phyloP scores from a whole-genome alignment of 768 basidiomycete genomes.

The Cystofilobasidium macerans region DNA sequence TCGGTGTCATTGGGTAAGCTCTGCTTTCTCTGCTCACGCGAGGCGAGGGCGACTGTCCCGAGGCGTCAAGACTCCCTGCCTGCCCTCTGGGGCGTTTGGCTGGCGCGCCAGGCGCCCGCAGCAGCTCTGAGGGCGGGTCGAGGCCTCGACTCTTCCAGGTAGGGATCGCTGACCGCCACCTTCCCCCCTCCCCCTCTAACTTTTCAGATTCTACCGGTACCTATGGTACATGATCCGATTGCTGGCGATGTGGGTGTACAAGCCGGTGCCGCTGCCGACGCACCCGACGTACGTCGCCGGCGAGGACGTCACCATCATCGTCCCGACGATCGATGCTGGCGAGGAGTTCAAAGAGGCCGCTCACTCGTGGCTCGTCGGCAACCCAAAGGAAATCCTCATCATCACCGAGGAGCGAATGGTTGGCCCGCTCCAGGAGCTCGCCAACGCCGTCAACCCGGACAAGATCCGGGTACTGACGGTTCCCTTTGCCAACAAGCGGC shows the following conservation, averaged over 20 bases:
- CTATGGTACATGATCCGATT: conserved; percentile 84
- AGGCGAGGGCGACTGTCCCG: not conserved
- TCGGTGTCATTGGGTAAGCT: conserved; percentile 38
- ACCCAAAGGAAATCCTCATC: conserved; percentile 72
- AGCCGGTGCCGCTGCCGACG: conserved; percentile 78
- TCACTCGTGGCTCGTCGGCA: conserved; percentile 79
- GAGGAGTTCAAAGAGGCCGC: conserved; percentile 92
- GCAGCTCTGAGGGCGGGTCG: not conserved
- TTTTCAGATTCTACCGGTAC: conserved; percentile 91
- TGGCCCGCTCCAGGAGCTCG: conserved; percentile 76
- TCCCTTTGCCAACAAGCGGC: conserved; percentile 83
- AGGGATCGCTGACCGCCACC: not conserved
- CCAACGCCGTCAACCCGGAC: conserved; percentile 71
- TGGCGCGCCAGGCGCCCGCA: too few species aligned
- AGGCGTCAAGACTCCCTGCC: too few species aligned
- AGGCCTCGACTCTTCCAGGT: not conserved
- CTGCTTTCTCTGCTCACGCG: conserved; percentile 6
- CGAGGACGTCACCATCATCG: conserved; percentile 93
- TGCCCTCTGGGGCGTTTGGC: too few species aligned
- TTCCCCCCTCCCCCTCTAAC: conserved; percentile 17
- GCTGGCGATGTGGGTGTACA: conserved; percentile 63
- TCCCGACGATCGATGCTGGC: conserved; percentile 90
- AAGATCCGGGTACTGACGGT: conserved; percentile 73
- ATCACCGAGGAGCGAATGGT: conserved; percentile 82
- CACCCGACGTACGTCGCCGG: conserved; percentile 79